Base-by-base conservation (phyloP, 2,329 filamentous ascomycete species). In the Rhinocladiella mackenziei region DNA sequence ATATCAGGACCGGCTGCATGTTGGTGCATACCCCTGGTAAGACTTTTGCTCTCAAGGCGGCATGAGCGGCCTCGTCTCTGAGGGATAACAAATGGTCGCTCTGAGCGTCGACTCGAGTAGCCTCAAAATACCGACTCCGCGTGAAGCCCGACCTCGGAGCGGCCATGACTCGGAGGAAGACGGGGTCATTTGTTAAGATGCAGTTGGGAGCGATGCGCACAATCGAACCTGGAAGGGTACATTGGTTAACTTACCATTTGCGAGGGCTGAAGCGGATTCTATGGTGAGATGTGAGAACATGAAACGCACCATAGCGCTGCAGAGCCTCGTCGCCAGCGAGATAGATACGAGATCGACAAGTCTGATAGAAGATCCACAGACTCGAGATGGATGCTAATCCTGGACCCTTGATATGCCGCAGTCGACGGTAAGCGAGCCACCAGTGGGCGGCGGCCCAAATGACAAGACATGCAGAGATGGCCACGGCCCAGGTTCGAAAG, bases 171-270 rank as follows among this genome's bases (percentile, higher is more conserved):
- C 39, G 25, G 5, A 22, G n/a, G 14, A 53, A 15, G 9, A 34
- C 39, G 1, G 47, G 42, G 28, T 53, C 47, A 15, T 50, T 17
- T 2, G 29, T 39, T 6, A 40, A 26, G n/a, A 52, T 34, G 2
- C 33, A 17, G 20, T 50, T 33, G 8, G 49, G 49, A 8, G 9
- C 49, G 22, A 52, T 40, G 4, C 37, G 36, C 6, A 29, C 41
- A 3, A 29, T 51, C 2, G 53, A 41, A 18, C 61, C 61, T 52
- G n/a, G n/a, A n/a, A n/a, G n/a, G n/a, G n/a, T n/a, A n/a, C n/a
- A n/a, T n/a, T n/a, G n/a, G n/a, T n/a, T n/a, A n/a, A n/a, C n/a
- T n/a, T n/a, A n/a, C n/a, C n/a, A n/a, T n/a, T n/a, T n/a, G n/a
- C n/a, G n/a, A n/a, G n/a, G n/a, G n/a, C n/a, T n/a, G n/a, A n/a